A percentile compares a stretch with the other conserved stretches of the same genome.
Conservation (phyloP, 2,329 filamentous ascomycete genomes). For the Samsoniella hepiali region DNA sequence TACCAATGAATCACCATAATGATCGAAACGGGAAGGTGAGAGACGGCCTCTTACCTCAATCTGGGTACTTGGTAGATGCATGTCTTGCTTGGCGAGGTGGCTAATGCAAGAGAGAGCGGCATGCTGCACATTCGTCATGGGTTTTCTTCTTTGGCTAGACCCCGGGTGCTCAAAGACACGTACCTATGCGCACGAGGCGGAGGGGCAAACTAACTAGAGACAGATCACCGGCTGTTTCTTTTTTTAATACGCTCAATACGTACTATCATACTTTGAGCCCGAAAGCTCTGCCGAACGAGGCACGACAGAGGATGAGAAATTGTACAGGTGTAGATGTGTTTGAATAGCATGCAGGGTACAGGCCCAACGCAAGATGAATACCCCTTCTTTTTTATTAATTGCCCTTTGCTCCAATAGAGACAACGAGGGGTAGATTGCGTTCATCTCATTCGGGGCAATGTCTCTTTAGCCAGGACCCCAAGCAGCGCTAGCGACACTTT, state of each 20-base stretch:
- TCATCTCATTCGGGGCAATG: no score
- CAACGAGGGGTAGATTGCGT: no score
- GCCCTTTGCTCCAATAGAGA: no score
- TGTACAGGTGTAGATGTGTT: no score
- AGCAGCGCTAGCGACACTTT: no score
- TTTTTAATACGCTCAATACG: no score
- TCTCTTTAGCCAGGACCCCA: no score
- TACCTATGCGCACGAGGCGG: background rate
- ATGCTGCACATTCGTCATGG: background rate
- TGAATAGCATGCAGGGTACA: no score
- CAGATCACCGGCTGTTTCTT: background rate
- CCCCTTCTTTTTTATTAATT: no score
- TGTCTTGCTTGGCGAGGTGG: background rate
- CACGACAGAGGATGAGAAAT: no score
- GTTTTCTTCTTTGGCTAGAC: background rate
- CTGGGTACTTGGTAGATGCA: background rate
- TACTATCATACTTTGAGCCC: background rate
- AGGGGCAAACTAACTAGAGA: background rate
- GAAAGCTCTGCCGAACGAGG: no score
- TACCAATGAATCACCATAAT: conserved; percentile 5
- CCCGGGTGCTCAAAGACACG: background rate
- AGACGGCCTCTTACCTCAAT: background rate
- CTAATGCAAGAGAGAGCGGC: background rate
- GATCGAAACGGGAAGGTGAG: background rate
- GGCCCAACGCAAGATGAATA: no score